Evolutionary conservation across 805 yeast species (phyloP), one percentile per base, ranked within the genome.

Genomic region (Candida pseudofarinosa): DNA sequence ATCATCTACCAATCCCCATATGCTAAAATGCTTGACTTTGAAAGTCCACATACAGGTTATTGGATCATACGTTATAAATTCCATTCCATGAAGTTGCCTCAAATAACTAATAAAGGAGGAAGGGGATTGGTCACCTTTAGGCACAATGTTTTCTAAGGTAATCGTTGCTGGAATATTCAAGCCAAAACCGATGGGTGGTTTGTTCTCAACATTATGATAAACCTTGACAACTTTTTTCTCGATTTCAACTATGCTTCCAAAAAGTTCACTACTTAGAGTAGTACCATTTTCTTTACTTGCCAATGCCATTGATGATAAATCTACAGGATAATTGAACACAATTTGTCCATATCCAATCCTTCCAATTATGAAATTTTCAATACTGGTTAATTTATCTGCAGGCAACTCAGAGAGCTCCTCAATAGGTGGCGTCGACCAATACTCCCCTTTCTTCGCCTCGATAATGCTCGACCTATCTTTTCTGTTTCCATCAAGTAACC

Each of bases 1-100:
- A 19, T 83, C 88, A 49, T 81, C 85, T 14, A 83, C 74, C 32
- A 93, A 64, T 4, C 98, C 98, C 97, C 97, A 93, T 4, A 86
- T 79, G 67, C 96, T 88, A 56, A 93, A 93, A 67, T 93, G 99
- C 51, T 85, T 81, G 6, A 90, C 97, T 52, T 73, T 77, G 63
- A 88, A 89, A 1, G 83, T 80, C 88, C 90, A 89, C 3, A 77
- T 63, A 30, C 88, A 87, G 4, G 79, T 77, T 20, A 81, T 71
- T 3, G 89, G 88, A 53, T 85, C 89, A 56, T 83, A 89, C 3
- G 89, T 83, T 12, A 90, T 70, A 57, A 85, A 88, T 47, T 82
- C 81, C 82, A 84, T 88, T 4, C 90, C 96, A 28, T 54, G 73
- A 50, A 73, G 63, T 38, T 67, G 71, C 47, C 78, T 77, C 39